Base-by-base conservation (phyloP, 2,329 filamentous ascomycete genomes). In the Aureobasidium pullulans region DNA sequence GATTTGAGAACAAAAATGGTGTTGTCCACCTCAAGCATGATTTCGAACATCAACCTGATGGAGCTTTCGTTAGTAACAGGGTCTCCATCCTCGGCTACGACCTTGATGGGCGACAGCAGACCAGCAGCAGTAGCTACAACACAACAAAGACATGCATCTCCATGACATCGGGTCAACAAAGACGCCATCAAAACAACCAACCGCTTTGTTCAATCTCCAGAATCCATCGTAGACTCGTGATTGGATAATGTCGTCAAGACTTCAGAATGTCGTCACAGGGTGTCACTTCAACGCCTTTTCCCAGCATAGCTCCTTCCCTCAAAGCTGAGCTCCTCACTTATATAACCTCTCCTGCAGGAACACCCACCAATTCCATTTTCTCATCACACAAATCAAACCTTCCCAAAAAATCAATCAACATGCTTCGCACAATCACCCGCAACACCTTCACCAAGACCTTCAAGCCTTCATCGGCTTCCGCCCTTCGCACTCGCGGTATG, bases 391-490 rank as follows among this genome's bases (percentile, higher is more conserved):
- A 37, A 16, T 11, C 42, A 42, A 42, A 40, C 8, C 34, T 40
- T 39, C 15, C 6, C 9, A 16, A 50, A 3, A 42, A 16, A 60
- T 53, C 19, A 46, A 53, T 39, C 37, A 57, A 57, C 28, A 62
- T 62, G 60, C 57, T 60, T 11, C 60, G 60, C 40, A 60, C 60
- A 34, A 48, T 62, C 60, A 54, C 53, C 60, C 54, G 60, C 54
- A 48, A 53, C 47, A 40, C 60, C 49, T 39, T 58, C 36, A 19
- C 49, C 57, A 62, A 56, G 48, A 59, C 40, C 36, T 62, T 58
- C 56, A 58, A 50, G 50, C 57, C 46, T 47, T 43, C 60, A 43
- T 43, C 57, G 37, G 46, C 47, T 19, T 10, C 39, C 34, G n/a
- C 44, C 44, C 28, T 49, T 34, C 43, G 54, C 54, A 23, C 16